Evolutionary conservation across 441 rosid species (phyloP), one percentile per base, ranked within the genome.

Genomic region (Capsella rubella): DNA sequence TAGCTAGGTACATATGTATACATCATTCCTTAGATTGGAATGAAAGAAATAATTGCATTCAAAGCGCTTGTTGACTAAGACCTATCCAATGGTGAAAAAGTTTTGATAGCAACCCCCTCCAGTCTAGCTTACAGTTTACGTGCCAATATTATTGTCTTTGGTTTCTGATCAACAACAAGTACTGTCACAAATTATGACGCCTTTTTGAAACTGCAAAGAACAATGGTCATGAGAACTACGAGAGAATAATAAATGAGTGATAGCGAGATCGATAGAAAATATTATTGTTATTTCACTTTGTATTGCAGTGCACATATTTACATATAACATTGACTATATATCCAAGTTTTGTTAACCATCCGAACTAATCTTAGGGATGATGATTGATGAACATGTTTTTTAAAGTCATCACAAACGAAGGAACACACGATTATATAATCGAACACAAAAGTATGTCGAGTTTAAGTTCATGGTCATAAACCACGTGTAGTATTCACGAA

Each of bases 111-210:
- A 69, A 76, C 75, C 65, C 39, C 39, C 37, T 76, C 39, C 70
- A 75, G 64, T 54, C 74, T 61, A 69, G n/a, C 25, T 21, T 21
- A 21, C 25, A 35, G 53, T 54, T 75, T 69, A 45, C 53, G 65
- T 69, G 75, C 75, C 75, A 63, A 55, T 69, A 55, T 55, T 76
- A 69, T 76, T 69, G 79, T 37, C 75, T 76, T 35, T 46, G 70
- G 43, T 46, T 69, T 75, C 69, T 75, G 74, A 62, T 63, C 79
- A 21, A 21, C 25, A 21, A 21, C 25, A 62, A 46, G 65, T 54
- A 69, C 79, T 29, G n/a, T 46, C 54, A 29, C 59, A 54, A 75
- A 75, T 69, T 69, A 69, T 75, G 52, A 46, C 58, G 8, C 63
- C 62, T 67, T 52, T 27, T 60, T 29, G 29, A 52, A 75, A 52